A percentile compares a stretch with the other conserved stretches of the same genome.
These are phyloP conservation scores for Chalciporus sp. DNA, from an alignment of 1,284 basidiomycete species.

Conservation along the genomic window DNA sequence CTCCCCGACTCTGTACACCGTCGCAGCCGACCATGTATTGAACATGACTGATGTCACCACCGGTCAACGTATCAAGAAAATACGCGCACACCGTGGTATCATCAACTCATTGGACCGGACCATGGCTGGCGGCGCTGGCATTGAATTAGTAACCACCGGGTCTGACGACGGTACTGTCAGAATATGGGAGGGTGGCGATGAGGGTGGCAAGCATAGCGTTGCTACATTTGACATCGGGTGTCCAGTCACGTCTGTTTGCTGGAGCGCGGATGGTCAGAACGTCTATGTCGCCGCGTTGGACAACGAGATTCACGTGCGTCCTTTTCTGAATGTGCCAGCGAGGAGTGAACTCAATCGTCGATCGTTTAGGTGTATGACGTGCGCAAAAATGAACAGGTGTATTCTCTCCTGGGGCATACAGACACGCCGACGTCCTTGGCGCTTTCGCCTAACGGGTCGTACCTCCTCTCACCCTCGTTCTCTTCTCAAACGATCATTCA, in stretches of 20 bases:
- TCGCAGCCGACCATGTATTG: constrained; percentile 84
- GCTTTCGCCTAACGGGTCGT: constrained; percentile 84
- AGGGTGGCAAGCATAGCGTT: constrained; percentile 76
- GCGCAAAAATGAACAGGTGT: constrained; percentile 78
- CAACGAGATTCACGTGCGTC: constrained; percentile 88
- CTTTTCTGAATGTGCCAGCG: not conserved
- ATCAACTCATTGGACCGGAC: constrained; percentile 87
- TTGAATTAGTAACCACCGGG: constrained; percentile 81
- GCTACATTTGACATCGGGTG: constrained; percentile 83
- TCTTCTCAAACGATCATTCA: constrained; percentile 87
- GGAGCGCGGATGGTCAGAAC: constrained; percentile 86
- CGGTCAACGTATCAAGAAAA: constrained; percentile 73
- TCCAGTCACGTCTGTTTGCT: constrained; percentile 90
- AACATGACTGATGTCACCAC: constrained; percentile 74
- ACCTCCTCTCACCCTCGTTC: constrained; percentile 85
- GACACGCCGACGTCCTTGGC: constrained; percentile 90
- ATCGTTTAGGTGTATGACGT: constrained; percentile 77
- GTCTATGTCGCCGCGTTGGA: constrained; percentile 90
- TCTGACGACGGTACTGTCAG: constrained; percentile 89
- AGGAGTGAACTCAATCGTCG: not conserved
- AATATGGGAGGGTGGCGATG: constrained; percentile 83
- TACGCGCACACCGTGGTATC: constrained; percentile 85
- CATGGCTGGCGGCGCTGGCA: constrained; percentile 77
- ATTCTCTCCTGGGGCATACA: constrained; percentile 76
- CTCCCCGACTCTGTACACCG: constrained; percentile 73